Conservation (phyloP, 2,329 filamentous ascomycete species). For the Talaromyces sp. region DNA sequence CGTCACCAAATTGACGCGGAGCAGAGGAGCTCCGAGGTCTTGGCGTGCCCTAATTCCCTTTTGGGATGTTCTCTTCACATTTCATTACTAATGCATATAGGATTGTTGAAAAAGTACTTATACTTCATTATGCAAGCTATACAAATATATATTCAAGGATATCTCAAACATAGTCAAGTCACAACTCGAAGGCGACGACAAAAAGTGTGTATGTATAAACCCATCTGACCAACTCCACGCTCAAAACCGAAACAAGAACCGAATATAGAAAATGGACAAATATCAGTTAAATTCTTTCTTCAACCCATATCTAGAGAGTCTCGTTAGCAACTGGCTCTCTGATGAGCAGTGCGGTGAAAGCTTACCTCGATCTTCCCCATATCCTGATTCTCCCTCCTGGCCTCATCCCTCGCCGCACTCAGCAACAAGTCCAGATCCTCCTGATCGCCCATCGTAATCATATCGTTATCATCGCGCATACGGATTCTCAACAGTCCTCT, state of each 20-base stretch:
- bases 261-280: background rate
- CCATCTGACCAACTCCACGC: conserved; percentile 16
- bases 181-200: background rate
- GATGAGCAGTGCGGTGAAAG: conserved; percentile 22
- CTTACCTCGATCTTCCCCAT: conserved; percentile 91
- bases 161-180: conserved; percentile 8
- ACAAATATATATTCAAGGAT: background rate
- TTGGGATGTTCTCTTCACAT: background rate
- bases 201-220: conserved; percentile 2
- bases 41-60: conserved; percentile 15
- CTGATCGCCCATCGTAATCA: conserved; percentile 96
- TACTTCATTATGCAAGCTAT: background rate
- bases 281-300: conserved; percentile 18
- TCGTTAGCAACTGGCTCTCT: background rate
- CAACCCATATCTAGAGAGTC: conserved; percentile 22
- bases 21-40: background rate
- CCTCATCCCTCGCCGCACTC: conserved; percentile 62
- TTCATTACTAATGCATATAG: background rate
- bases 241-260: conserved; percentile 6
- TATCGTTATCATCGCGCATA: conserved; percentile 86
- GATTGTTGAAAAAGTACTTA: background rate
- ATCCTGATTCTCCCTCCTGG: conserved; percentile 69
- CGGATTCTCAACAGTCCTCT: conserved; percentile 65
- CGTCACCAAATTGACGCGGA: conserved; percentile 14
- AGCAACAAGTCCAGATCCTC: conserved; percentile 92